These are phyloP conservation scores for Reutealis trisperma DNA, from an alignment of 345 rosid species.

Conservation along the genomic window DNA sequence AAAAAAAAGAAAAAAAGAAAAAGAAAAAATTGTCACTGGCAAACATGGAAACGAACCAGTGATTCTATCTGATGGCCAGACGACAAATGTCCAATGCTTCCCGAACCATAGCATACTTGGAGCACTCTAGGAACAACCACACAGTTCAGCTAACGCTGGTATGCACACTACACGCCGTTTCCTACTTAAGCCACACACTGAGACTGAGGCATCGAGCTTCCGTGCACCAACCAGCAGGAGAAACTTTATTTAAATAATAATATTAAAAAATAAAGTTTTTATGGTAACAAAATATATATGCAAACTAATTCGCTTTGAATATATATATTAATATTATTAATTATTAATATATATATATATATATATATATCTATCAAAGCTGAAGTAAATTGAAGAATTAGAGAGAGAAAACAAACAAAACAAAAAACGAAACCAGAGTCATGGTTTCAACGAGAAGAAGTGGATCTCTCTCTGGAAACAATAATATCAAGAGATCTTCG, in stretches of 20 bases:
- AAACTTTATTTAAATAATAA: neutral
- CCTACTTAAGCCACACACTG: neutral
- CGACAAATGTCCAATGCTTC: neutral
- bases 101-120: neutral
- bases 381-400: neutral
- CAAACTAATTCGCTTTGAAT: neutral
- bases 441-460: slow-evolving; percentile 90
- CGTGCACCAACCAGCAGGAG: neutral
- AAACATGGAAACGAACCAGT: neutral
- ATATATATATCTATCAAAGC: slow-evolving; percentile 12
- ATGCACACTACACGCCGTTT: neutral
- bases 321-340: too few species aligned
- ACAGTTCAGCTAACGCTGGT: neutral
- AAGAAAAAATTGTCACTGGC: neutral
- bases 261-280: neutral
- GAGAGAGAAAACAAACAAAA: slow-evolving; percentile 6
- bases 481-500: slow-evolving; percentile 33
- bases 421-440: slow-evolving; percentile 39
- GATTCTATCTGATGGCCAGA: neutral
- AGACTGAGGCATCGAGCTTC: neutral
- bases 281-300: neutral
- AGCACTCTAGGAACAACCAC: neutral
- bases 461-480: slow-evolving; percentile 77
- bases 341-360: too few species aligned
- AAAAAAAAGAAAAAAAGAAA: neutral